These are phyloP conservation scores for Luffa aegyptiaca DNA, from an alignment of 306 rosid genomes.

Conservation along the genomic window DNA sequence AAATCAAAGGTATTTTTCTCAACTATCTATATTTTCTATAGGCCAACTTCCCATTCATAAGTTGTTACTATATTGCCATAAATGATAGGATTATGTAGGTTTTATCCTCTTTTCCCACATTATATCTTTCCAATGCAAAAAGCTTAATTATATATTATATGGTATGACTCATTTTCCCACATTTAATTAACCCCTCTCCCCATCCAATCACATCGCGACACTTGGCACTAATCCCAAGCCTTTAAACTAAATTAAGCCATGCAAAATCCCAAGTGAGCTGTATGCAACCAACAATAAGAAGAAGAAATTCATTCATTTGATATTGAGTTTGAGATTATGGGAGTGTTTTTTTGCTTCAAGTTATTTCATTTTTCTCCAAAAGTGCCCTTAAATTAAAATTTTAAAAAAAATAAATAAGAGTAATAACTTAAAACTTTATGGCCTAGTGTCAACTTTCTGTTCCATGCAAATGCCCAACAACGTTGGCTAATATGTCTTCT, in stretches of 20 bases:
- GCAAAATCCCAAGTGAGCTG: background rate
- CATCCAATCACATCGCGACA: background rate
- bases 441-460: background rate
- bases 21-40: background rate
- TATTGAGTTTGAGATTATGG: background rate
- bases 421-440: background rate
- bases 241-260: background rate
- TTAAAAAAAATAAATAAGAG: no score
- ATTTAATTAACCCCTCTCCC: background rate
- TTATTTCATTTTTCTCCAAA: background rate
- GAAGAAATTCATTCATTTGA: no score
- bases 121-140: background rate
- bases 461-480: slow-evolving; percentile 3
- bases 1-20: background rate
- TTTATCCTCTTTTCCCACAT: background rate
- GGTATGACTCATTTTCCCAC: background rate
- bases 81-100: background rate
- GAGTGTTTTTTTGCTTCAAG: background rate
- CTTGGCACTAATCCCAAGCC: background rate
- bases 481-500: background rate
- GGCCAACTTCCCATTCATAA: background rate
- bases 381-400: background rate
- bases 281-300: background rate
- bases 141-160: background rate
- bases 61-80: background rate